A percentile compares a stretch with the other conserved stretches of the same genome.
Conservation (phyloP, 2,329 filamentous ascomycete genomes). For the Aureobasidium sp. region DNA sequence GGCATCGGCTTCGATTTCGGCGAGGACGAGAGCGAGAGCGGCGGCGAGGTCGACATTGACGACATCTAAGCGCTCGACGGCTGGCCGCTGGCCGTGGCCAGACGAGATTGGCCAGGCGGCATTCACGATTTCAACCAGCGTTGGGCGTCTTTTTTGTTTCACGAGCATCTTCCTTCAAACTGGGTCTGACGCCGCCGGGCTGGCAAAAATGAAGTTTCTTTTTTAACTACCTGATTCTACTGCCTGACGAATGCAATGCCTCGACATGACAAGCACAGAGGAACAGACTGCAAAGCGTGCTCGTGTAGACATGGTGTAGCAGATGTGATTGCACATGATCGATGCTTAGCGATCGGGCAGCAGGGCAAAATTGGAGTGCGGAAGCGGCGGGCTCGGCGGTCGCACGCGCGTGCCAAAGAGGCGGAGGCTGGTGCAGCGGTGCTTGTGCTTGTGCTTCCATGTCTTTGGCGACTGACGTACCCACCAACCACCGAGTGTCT, state of each 20-base stretch:
- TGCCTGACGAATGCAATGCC: conserved; percentile 1
- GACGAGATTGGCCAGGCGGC: neutral
- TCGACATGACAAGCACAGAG: neutral
- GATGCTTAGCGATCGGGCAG: neutral
- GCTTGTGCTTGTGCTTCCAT: neutral
- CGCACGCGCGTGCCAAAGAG: neutral
- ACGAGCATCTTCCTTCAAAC: conserved; percentile 9
- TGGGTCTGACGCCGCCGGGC: conserved; percentile 9
- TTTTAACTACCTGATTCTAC: neutral
- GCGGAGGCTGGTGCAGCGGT: neutral
- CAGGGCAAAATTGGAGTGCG: conserved; percentile 10
- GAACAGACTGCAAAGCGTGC: neutral
- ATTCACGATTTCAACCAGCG: conserved; percentile 12
- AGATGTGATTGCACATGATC: neutral
- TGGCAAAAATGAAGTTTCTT: conserved; percentile 10
- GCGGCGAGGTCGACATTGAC: conserved; percentile 86
- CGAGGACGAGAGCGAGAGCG: conserved; percentile 61
- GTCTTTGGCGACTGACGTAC: neutral
- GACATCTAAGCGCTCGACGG: conserved; percentile 56
- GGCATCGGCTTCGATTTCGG: conserved; percentile 98
- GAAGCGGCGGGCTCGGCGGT: conserved; percentile 5
- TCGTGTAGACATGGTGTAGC: neutral
- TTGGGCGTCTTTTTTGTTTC: conserved; percentile 12
- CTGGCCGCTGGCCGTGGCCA: neutral
- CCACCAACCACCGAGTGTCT: neutral